Conservation (phyloP, 192 early-diverging fungal genomes). For the Mortierella claussenii region DNA sequence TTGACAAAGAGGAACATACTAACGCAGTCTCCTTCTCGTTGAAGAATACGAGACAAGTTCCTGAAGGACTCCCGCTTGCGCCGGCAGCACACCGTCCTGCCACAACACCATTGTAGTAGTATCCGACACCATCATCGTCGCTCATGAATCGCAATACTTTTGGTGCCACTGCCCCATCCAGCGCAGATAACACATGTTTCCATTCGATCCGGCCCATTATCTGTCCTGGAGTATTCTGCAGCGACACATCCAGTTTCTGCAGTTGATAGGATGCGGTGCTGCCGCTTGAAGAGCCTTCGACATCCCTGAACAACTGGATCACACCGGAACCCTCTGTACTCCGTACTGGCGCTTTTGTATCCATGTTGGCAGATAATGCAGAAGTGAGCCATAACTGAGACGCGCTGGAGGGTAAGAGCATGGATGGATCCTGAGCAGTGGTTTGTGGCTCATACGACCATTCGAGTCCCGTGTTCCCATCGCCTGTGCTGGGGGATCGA, state of each 20-base stretch:
- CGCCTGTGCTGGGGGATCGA: neutral
- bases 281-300: neutral
- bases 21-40: neutral
- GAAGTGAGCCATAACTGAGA: too few relatives aligned
- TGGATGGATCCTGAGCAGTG: neutral
- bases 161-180: neutral
- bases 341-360: too few relatives aligned
- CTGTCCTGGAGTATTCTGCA: neutral
- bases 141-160: neutral
- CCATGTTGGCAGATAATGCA: too few relatives aligned
- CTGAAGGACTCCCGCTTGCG: neutral
- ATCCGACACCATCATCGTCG: neutral
- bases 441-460: neutral
- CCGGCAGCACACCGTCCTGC: constrained; percentile 12
- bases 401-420: too few relatives aligned
- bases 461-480: neutral
- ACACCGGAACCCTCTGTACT: too few relatives aligned
- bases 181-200: neutral
- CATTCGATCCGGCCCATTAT: neutral
- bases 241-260: neutral
- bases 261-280: too few relatives aligned
- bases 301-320: too few relatives aligned
- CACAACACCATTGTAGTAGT: neutral
- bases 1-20: neutral
- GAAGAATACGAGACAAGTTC: constrained; percentile 11